Base-by-base conservation (phyloP, 192 early-diverging fungal genomes). In the Gonapodya sp. region DNA sequence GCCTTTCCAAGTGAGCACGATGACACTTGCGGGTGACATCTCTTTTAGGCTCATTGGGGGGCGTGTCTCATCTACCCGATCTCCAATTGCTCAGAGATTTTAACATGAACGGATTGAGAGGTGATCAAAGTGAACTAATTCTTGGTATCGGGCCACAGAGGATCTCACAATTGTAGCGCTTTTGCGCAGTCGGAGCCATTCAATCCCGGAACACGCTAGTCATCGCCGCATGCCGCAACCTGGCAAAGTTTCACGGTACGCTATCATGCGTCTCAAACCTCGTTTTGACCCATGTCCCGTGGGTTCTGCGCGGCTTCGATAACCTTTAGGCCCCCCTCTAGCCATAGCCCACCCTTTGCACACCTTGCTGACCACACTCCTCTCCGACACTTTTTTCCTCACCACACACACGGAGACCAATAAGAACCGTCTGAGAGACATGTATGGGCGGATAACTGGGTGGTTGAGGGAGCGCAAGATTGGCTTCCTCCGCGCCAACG, bases 1-100 rank as follows among this genome's bases (percentile, higher is more conserved):
- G 92, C 30, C 83, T 96, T 80, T 93, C 92, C 81, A 96, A 96
- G 85, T n/a, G n/a, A n/a, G n/a, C n/a, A n/a, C n/a, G n/a, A n/a
- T n/a, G n/a, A n/a, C n/a, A n/a, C n/a, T n/a, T n/a, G n/a, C n/a
- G n/a, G n/a, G n/a, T n/a, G n/a, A n/a, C n/a, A n/a, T n/a, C n/a
- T n/a, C n/a, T n/a, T n/a, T n/a, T n/a, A n/a, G n/a, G n/a, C n/a
- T n/a, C n/a, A n/a, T n/a, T n/a, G n/a, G n/a, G n/a, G n/a, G n/a
- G n/a, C n/a, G n/a, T n/a, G n/a, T n/a, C n/a, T n/a, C n/a, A n/a
- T n/a, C n/a, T n/a, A n/a, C n/a, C n/a, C n/a, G n/a, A n/a, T n/a
- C n/a, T n/a, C n/a, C n/a, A n/a, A n/a, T n/a, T n/a, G n/a, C n/a
- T n/a, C n/a, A n/a, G n/a, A n/a, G 95, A 94, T 84, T 95, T 96